These are phyloP conservation scores for Lentinula edodes DNA, from an alignment of 768 basidiomycete genomes.

Conservation along the genomic window DNA sequence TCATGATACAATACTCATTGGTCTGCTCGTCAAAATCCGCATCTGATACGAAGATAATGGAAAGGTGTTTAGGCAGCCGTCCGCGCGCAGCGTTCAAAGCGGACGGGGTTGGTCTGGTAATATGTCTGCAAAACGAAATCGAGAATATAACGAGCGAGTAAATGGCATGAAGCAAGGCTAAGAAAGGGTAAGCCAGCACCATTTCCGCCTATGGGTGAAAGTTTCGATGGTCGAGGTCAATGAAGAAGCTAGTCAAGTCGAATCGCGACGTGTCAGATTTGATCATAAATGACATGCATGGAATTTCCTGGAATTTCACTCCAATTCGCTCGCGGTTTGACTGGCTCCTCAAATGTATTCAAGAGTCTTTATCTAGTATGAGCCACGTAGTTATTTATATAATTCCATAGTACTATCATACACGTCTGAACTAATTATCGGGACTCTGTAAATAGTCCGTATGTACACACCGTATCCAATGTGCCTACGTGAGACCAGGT, in stretches of 20 bases:
- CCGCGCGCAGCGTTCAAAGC: conserved; percentile 46
- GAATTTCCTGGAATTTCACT: too few species aligned
- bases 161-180: conserved; percentile 53
- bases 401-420: background rate
- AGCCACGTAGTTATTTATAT: background rate
- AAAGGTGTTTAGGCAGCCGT: conserved; percentile 62
- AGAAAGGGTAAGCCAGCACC: conserved; percentile 38
- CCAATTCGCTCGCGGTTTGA: background rate
- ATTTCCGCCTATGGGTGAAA: background rate
- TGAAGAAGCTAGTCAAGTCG: too few species aligned
- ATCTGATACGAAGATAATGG: conserved; percentile 54
- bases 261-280: background rate
- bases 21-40: conserved; percentile 26
- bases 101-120: conserved; percentile 32
- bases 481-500: conserved; percentile 28
- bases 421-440: background rate
- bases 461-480: background rate
- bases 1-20: conserved; percentile 38
- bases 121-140: conserved; percentile 33
- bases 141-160: conserved; percentile 42
- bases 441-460: background rate
- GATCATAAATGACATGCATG: background rate
- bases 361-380: too few species aligned
- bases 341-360: background rate
- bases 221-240: background rate